phyloP scores from a whole-genome alignment of 2,329 filamentous ascomycete genomes.

The Eurotiales sp. region DNA sequence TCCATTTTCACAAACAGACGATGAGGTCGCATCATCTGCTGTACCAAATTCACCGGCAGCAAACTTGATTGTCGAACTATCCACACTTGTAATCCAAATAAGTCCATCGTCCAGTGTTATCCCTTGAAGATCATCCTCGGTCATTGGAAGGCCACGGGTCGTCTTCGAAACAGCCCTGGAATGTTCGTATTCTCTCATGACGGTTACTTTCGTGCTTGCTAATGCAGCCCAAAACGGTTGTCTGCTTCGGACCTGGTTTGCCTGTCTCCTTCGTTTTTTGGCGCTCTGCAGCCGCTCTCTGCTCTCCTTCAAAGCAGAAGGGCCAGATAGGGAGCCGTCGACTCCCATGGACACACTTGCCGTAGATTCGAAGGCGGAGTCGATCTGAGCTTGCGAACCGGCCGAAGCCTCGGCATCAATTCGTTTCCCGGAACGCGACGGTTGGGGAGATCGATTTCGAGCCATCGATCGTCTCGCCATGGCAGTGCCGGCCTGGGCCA shows the following conservation, averaged over 20 bases:
- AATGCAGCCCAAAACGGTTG: slow-evolving; percentile 93
- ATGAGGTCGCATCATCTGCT: slow-evolving; percentile 29
- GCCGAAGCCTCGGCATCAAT: slow-evolving; percentile 44
- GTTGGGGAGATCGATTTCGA: slow-evolving; percentile 40
- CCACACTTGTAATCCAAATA: slow-evolving; percentile 46
- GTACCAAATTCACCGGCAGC: slow-evolving; percentile 40
- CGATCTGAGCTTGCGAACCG: slow-evolving; percentile 39
- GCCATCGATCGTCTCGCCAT: slow-evolving; percentile 47
- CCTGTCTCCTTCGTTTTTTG: slow-evolving; percentile 87
- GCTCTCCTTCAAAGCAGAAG: slow-evolving; percentile 50
- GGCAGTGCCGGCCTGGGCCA: slow-evolving; percentile 46
- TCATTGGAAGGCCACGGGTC: slow-evolving; percentile 35
- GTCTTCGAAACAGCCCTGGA: slow-evolving; percentile 52
- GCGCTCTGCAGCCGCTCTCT: slow-evolving; percentile 58
- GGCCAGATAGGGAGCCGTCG: slow-evolving; percentile 48
- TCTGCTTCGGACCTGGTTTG: slow-evolving; percentile 81
- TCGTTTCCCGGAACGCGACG: slow-evolving; percentile 40
- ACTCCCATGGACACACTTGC: slow-evolving; percentile 37
- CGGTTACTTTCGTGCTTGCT: slow-evolving; percentile 93
- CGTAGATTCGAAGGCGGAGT: slow-evolving; percentile 42
- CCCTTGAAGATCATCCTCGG: slow-evolving; percentile 41
- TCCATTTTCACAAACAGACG: slow-evolving; percentile 24
- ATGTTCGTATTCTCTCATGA: slow-evolving; percentile 85
- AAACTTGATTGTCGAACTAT: slow-evolving; percentile 46
- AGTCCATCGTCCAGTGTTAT: slow-evolving; percentile 40